Percentiles rank a stretch among this genome's conserved stretches.
Conservation (phyloP, 2,329 filamentous ascomycete genomes). For the Mycosphaerella arachidis region DNA sequence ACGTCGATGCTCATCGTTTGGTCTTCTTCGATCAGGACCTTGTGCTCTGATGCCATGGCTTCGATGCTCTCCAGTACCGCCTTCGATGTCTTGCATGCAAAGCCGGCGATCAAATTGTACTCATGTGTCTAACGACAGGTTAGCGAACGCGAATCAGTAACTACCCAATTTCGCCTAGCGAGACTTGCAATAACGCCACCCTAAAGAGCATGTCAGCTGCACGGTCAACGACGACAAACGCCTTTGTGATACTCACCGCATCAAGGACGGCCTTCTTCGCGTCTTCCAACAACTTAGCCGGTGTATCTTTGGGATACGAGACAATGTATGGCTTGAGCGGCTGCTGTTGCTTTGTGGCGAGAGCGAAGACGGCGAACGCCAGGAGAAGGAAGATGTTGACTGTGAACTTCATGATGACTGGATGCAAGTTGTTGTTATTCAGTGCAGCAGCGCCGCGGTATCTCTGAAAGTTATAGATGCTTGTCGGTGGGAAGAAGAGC, state of each 20-base stretch:
- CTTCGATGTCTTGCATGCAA: constrained; percentile 58
- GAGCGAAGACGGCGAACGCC: constrained; percentile 18
- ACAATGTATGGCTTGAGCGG: constrained; percentile 72
- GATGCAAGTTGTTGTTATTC: not conserved
- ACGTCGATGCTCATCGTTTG: constrained; percentile 49
- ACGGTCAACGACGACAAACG: not conserved
- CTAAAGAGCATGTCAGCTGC: constrained; percentile 31
- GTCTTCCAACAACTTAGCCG: constrained; percentile 61
- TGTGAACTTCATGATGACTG: constrained; percentile 28
- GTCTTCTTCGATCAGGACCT: constrained; percentile 72
- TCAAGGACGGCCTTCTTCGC: constrained; percentile 54
- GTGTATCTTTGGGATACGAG: constrained; percentile 67
- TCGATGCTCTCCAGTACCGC: constrained; percentile 65
- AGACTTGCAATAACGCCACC: constrained; percentile 61
- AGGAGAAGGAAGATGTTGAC: constrained; percentile 24
- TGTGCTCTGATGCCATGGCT: constrained; percentile 56
- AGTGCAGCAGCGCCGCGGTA: not conserved
- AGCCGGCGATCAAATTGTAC: constrained; percentile 32
- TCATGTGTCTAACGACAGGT: constrained; percentile 21
- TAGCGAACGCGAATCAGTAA: constrained; percentile 7
- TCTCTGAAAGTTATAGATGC: not conserved
- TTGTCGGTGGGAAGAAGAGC: not conserved
- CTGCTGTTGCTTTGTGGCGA: constrained; percentile 11
- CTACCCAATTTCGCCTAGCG: constrained; percentile 53
- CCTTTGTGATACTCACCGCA: constrained; percentile 31